Evolutionary conservation across 345 rosid species (phyloP).

Genomic region (Firmiana major): DNA sequence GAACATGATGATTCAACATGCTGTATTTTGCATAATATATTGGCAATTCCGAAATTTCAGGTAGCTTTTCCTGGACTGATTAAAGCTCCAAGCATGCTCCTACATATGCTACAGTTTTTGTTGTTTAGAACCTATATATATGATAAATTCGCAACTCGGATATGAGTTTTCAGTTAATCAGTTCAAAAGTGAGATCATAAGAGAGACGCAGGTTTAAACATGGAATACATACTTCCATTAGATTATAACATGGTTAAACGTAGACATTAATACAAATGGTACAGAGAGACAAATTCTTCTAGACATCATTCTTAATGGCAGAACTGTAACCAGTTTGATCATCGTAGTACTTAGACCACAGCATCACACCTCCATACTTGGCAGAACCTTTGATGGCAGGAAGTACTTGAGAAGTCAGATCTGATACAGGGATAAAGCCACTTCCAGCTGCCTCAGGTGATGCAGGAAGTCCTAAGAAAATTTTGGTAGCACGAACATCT

Average conservation of each 20-base stretch:
- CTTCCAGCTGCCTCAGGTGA: not conserved
- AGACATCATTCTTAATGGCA: not conserved
- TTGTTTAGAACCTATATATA: not conserved
- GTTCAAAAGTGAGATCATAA: not conserved
- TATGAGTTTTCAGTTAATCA: not conserved
- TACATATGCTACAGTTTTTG: not conserved
- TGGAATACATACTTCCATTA: not conserved
- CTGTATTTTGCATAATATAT: no score
- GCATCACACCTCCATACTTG: conserved; percentile 1
- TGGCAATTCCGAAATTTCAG: no score
- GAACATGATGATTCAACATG: no score
- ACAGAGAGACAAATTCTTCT: not conserved
- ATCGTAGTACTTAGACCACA: conserved; percentile 3
- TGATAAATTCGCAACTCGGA: not conserved
- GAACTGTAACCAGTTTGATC: conserved; percentile 2
- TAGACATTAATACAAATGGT: not conserved
- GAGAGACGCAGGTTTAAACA: not conserved
- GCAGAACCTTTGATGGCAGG: not conserved
- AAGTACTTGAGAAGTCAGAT: not conserved
- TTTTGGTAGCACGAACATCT: not conserved
- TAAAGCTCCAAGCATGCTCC: no score
- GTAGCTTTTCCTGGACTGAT: no score
- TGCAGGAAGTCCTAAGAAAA: conserved; percentile 2
- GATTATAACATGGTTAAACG: not conserved
- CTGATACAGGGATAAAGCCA: not conserved